phyloP scores from a whole-genome alignment of 768 basidiomycete species.

The Lyophyllum semitale region DNA sequence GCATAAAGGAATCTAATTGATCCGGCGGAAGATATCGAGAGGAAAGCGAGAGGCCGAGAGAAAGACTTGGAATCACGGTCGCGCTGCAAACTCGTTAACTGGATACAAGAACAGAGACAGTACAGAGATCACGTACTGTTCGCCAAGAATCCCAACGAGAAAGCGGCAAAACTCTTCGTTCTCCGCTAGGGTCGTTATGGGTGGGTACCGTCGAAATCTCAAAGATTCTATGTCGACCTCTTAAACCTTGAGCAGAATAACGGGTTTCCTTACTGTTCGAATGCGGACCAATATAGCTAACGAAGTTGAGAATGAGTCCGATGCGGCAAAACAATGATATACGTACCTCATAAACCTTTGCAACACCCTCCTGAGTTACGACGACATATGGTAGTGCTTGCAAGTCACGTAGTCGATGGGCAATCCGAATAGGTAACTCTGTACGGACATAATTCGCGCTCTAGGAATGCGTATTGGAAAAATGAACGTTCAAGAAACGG shows the following conservation, averaged over 20 bases:
- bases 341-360: slow-evolving; percentile 81
- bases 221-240: neutral
- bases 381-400: slow-evolving; percentile 86
- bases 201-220: slow-evolving; percentile 75
- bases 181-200: slow-evolving; percentile 69
- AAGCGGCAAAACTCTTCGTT: slow-evolving; percentile 82
- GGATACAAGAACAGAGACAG: slow-evolving; percentile 4
- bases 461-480: slow-evolving; percentile 34
- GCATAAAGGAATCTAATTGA: slow-evolving; percentile 83
- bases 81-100: slow-evolving; percentile 43
- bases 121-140: slow-evolving; percentile 61
- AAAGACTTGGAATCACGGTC: slow-evolving; percentile 77
- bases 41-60: slow-evolving; percentile 82
- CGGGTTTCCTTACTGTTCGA: slow-evolving; percentile 64
- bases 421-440: slow-evolving; percentile 85
- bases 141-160: slow-evolving; percentile 59
- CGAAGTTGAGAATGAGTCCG: slow-evolving; percentile 5
- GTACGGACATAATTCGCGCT: slow-evolving; percentile 91
- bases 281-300: slow-evolving; percentile 83
- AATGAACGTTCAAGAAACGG: neutral
- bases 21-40: slow-evolving; percentile 80
- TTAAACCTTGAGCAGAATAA: neutral
- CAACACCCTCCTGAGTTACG: slow-evolving; percentile 82
- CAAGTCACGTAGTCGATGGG: slow-evolving; percentile 84
- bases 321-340: neutral